Evolutionary conservation across 2,329 filamentous ascomycete species (phyloP).

Genomic region (Botryotinia convoluta): DNA sequence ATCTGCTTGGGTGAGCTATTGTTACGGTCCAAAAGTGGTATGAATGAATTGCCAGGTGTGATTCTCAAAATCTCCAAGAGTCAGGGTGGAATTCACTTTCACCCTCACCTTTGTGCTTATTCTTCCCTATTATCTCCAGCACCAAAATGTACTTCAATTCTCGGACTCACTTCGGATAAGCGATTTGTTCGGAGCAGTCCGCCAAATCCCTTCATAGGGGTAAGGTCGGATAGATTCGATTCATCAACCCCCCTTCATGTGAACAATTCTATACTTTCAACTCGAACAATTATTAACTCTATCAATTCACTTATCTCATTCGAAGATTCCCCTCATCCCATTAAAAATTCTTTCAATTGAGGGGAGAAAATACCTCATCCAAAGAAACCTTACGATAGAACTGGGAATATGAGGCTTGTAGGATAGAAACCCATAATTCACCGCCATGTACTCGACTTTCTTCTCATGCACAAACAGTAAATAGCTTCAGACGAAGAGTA

Average conservation of each 20-base stretch:
- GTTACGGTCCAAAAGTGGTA: too few relatives aligned
- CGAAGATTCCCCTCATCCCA: background rate
- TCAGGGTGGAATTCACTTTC: background rate
- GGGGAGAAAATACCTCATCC: background rate
- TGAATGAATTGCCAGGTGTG: background rate
- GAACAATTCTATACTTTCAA: background rate
- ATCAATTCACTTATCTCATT: background rate
- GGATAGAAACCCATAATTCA: background rate
- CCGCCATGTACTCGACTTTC: background rate
- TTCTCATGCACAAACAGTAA: background rate
- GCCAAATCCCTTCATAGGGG: background rate
- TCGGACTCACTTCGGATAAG: background rate
- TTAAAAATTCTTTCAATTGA: background rate
- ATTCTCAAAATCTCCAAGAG: background rate
- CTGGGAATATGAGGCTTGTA: background rate
- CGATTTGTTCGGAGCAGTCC: background rate
- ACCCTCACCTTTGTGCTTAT: background rate
- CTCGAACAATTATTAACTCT: background rate
- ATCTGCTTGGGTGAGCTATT: background rate
- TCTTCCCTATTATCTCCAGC: background rate
- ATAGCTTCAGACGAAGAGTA: background rate
- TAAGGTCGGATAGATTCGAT: background rate
- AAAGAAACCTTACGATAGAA: background rate
- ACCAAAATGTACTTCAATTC: background rate
- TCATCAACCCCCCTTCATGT: constrained; percentile 3